Evolutionary conservation across 257 asterid genomes (phyloP).

Genomic region (Solanum lignicaule): DNA sequence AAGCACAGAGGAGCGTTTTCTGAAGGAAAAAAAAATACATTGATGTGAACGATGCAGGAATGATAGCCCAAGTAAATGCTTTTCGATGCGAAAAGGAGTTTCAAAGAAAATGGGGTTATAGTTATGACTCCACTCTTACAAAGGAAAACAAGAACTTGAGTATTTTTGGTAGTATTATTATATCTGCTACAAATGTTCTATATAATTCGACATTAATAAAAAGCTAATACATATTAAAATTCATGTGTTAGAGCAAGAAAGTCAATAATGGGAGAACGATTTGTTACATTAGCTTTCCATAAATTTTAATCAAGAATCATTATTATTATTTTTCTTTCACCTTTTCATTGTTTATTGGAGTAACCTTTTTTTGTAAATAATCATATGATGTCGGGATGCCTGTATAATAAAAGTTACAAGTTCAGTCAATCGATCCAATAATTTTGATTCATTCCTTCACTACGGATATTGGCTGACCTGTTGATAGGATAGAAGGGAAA

Average conservation of each 20-base stretch:
- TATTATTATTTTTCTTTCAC: neutral
- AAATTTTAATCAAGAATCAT: neutral
- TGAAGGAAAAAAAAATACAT: neutral
- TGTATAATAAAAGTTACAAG: too few relatives aligned
- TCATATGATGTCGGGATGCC: neutral
- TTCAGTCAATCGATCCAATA: too few relatives aligned
- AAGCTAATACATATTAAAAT: neutral
- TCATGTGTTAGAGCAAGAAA: neutral
- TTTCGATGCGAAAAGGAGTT: neutral
- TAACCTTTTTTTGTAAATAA: neutral
- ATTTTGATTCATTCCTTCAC: neutral
- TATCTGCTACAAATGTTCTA: neutral
- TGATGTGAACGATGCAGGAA: neutral
- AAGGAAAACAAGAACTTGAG: neutral
- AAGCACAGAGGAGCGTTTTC: neutral
- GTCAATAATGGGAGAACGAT: neutral
- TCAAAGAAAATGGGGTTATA: neutral
- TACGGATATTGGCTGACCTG: too few relatives aligned
- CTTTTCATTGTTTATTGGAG: neutral
- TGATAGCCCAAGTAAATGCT: neutral
- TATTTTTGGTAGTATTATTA: neutral
- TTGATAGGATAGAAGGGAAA: too few relatives aligned
- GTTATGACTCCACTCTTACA: neutral
- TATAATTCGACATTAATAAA: neutral
- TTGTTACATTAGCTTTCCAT: neutral